phyloP scores from a whole-genome alignment of 2,329 filamentous ascomycete genomes.

The Volutella citrinella region DNA sequence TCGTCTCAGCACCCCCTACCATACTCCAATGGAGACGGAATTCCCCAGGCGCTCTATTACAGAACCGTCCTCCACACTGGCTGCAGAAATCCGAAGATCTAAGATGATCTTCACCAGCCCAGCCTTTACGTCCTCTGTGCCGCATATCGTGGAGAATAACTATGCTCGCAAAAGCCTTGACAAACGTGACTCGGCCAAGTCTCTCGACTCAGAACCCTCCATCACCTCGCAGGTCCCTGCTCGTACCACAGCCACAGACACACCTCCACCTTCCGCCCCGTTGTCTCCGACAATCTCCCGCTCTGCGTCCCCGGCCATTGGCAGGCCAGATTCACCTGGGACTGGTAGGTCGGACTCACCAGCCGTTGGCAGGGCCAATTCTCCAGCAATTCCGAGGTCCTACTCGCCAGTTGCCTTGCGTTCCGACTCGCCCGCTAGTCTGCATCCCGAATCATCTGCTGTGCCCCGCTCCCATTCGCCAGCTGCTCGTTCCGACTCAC shows the following conservation, averaged over 20 bases:
- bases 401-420: background rate
- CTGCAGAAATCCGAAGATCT: conserved; percentile 38
- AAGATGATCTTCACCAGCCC: conserved; percentile 39
- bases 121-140: conserved; percentile 38
- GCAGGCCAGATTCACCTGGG: background rate
- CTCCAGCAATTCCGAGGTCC: background rate
- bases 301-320: background rate
- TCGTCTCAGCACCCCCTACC: conserved; percentile 9
- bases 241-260: conserved; percentile 7
- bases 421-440: background rate
- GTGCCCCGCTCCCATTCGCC: background rate
- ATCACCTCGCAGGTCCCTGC: conserved; percentile 20
- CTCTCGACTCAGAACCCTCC: conserved; percentile 37
- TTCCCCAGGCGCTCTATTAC: conserved; percentile 14
- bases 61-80: conserved; percentile 28
- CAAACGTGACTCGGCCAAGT: conserved; percentile 52
- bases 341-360: background rate
- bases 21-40: conserved; percentile 14
- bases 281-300: conserved; percentile 1
- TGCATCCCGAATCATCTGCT: background rate
- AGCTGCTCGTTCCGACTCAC: conserved; percentile 3
- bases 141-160: conserved; percentile 33
- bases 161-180: conserved; percentile 27
- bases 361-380: background rate
- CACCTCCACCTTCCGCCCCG: conserved; percentile 3